phyloP scores from a whole-genome alignment of 148 eudicot genomes.

The Heliamphora exappendiculata region DNA sequence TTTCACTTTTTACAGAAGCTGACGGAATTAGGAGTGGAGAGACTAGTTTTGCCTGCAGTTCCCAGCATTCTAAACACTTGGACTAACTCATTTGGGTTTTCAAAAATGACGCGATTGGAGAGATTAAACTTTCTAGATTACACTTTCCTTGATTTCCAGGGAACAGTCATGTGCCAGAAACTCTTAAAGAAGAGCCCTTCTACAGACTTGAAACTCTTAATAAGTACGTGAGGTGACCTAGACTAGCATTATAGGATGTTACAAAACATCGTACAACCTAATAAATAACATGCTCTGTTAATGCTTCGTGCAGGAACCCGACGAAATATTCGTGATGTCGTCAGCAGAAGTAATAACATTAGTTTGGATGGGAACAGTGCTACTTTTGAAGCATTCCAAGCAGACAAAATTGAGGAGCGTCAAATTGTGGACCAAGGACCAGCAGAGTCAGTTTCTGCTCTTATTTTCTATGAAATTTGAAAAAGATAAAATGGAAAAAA shows the following conservation, averaged over 20 bases:
- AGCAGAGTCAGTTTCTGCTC: constrained; percentile 32
- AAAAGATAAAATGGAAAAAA: not conserved
- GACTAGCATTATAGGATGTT: not conserved
- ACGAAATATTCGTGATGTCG: constrained; percentile 13
- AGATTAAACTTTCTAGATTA: constrained; percentile 47
- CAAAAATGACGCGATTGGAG: constrained; percentile 38
- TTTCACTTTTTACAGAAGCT: constrained; percentile 40
- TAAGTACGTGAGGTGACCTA: constrained; percentile 17
- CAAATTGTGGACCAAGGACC: constrained; percentile 34
- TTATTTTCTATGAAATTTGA: constrained; percentile 7
- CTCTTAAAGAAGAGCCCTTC: constrained; percentile 30
- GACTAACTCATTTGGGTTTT: constrained; percentile 76
- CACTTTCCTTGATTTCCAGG: constrained; percentile 81
- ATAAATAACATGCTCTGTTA: not conserved
- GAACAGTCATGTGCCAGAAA: constrained; percentile 84
- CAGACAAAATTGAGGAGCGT: constrained; percentile 33
- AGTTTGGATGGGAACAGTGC: constrained; percentile 37
- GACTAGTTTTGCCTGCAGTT: constrained; percentile 77
- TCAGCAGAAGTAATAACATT: constrained; percentile 15
- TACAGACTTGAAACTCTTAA: constrained; percentile 15
- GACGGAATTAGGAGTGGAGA: constrained; percentile 65
- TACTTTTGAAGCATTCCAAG: constrained; percentile 45
- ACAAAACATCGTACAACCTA: not conserved
- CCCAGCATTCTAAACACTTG: constrained; percentile 66
- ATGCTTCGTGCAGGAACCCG: constrained; percentile 26